Evolutionary conservation across 192 early-diverging fungal species (phyloP).

Genomic region (Cetraspora pellucida): DNA sequence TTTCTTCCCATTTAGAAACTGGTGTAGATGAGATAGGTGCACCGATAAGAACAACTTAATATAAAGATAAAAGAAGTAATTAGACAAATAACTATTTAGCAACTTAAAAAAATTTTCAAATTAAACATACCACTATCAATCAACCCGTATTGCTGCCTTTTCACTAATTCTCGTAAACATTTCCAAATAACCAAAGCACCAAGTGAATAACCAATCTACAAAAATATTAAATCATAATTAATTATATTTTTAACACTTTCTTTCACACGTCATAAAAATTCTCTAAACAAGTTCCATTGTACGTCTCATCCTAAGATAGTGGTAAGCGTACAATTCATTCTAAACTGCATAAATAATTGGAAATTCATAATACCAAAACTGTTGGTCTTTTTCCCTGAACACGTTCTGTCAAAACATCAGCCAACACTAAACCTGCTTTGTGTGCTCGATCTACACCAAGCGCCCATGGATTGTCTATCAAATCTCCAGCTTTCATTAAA

Average conservation of each 20-base stretch:
- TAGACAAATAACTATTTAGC: neutral
- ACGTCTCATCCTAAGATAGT: neutral
- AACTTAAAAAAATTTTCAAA: neutral
- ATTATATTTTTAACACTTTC: neutral
- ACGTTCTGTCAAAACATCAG: constrained; percentile 55
- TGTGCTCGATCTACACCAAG: constrained; percentile 55
- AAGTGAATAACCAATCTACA: constrained; percentile 56
- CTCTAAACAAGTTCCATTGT: neutral
- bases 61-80: neutral
- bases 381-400: constrained; percentile 60
- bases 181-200: constrained; percentile 62
- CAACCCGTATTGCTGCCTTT: constrained; percentile 45
- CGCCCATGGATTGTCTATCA: constrained; percentile 65
- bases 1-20: constrained; percentile 45
- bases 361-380: constrained; percentile 44
- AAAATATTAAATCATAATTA: neutral
- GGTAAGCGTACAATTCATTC: neutral
- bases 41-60: constrained; percentile 53
- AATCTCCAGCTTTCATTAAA: constrained; percentile 54
- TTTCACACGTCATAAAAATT: neutral
- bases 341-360: neutral
- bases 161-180: constrained; percentile 53
- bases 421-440: constrained; percentile 60
- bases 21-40: constrained; percentile 52
- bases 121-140: constrained; percentile 50